Conservation (phyloP, 1,139 yeast genomes). For the Yamadazyma diddensiae region DNA sequence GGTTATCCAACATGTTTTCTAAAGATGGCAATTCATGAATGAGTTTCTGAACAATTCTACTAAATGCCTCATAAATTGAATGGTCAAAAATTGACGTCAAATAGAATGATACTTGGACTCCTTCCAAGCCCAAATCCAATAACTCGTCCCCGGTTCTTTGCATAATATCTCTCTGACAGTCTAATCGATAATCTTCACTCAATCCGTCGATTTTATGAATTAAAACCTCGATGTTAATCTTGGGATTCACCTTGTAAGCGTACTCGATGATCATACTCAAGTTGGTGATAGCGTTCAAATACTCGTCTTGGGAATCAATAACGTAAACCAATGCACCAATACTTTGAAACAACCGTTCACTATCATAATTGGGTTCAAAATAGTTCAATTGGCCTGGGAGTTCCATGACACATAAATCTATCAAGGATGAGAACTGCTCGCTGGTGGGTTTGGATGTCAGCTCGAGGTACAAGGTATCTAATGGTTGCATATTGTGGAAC, state of each 20-base stretch:
- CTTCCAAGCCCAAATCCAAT: constrained; percentile 83
- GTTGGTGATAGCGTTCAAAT: constrained; percentile 85
- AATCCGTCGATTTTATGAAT: constrained; percentile 95
- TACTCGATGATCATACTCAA: constrained; percentile 84
- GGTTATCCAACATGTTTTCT: constrained; percentile 83
- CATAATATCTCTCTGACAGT: constrained; percentile 95
- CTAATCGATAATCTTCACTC: constrained; percentile 88
- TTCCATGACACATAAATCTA: constrained; percentile 91
- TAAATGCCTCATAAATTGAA: constrained; percentile 92
- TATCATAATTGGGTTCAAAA: constrained; percentile 81
- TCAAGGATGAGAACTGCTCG: constrained; percentile 72
- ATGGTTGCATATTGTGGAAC: constrained; percentile 94
- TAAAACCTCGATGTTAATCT: constrained; percentile 83
- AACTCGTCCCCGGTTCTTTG: constrained; percentile 93
- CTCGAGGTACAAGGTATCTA: constrained; percentile 87
- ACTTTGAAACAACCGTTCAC: constrained; percentile 70
- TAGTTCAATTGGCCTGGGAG: constrained; percentile 91
- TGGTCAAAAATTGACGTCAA: constrained; percentile 93
- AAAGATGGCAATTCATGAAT: constrained; percentile 85
- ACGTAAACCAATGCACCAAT: constrained; percentile 95
- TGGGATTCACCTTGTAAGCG: constrained; percentile 83
- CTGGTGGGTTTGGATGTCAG: constrained; percentile 87
- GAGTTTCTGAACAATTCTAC: constrained; percentile 86
- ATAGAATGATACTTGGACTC: constrained; percentile 88
- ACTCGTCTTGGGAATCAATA: constrained; percentile 93